Base-by-base conservation (phyloP, 495 filamentous ascomycete species). In the Aspergillus egyptiacus region DNA sequence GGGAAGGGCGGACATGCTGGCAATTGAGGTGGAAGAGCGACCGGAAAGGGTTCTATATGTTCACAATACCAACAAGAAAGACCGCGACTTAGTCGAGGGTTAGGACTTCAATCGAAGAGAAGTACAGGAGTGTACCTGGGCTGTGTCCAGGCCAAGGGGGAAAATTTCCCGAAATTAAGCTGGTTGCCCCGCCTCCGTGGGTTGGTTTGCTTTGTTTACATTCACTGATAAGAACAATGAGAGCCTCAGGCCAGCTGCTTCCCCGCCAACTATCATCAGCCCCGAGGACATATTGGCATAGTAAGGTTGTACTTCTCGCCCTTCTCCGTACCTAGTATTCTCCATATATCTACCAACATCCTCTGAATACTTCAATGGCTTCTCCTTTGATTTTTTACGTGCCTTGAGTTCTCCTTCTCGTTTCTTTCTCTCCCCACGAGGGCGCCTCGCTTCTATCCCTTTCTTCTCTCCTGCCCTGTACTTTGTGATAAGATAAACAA, bases 101-200 rank as follows among this genome's bases (percentile, higher is more conserved):
- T n/a, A n/a, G n/a, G n/a, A n/a, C n/a, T n/a, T n/a, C n/a, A n/a
- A n/a, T n/a, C 8, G 24, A 27, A 5, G 24, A 27, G 4, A 27
- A 5, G 24, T 8, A 5, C 25, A 5, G 25, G 10, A 27, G 10
- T 31, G 28, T 31, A 31, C 28, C 28, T 31, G 28, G n/a, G n/a
- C 3, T 31, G 9, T 24, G 43, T n/a, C n/a, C 19, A 36, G 22
- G n/a, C n/a, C 32, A 23, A 32, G 22, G 31, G 32, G 28, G 19
- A 34, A 46, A 46, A 35, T 40, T 27, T 36, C 31, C 43, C 22
- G 53, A 49, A 46, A 48, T 15, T n/a, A n/a, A n/a, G n/a, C n/a
- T 53, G 30, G 66, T 65, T 68, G 68, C 68, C 68, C 68, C 68
- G 66, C 66, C 56, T 22, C 33, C n/a, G 41, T 33, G 41, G 39